These are phyloP conservation scores for Cavenderia fasciculata DNA, from an alignment of 78 protist genomes.

Conservation along the genomic window DNA sequence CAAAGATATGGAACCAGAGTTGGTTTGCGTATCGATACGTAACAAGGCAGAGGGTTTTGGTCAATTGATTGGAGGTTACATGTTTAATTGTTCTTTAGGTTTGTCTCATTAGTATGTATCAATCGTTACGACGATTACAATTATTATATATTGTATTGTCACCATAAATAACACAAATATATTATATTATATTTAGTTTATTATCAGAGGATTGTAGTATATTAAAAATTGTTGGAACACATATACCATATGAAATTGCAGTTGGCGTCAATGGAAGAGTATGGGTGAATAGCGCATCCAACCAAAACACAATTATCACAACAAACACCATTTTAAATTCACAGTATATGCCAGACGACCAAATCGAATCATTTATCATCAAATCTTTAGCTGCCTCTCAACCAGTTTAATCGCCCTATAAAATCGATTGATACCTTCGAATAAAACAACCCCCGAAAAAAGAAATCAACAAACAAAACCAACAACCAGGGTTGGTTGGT, in stretches of 20 bases:
- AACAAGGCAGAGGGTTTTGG: conserved; percentile 84
- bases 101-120: conserved; percentile 72
- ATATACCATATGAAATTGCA: conserved; percentile 82
- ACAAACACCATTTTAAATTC: conserved; percentile 74
- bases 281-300: conserved; percentile 78
- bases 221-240: conserved; percentile 68
- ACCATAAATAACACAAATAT: background rate
- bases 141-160: background rate
- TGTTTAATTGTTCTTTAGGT: conserved; percentile 59
- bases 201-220: conserved; percentile 64
- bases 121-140: background rate
- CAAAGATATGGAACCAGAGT: conserved; percentile 90
- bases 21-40: conserved; percentile 67
- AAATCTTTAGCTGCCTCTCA: too few species aligned
- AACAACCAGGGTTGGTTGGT: too few species aligned
- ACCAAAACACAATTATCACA: conserved; percentile 24
- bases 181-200: conserved; percentile 13
- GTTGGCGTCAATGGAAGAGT: conserved; percentile 90
- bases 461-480: too few species aligned
- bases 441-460: too few species aligned
- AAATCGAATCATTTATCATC: conserved; percentile 34
- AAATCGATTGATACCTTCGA: too few species aligned
- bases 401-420: too few species aligned
- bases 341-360: conserved; percentile 62
- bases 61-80: conserved; percentile 81